A percentile compares a stretch with the other conserved stretches of the same genome.
Conservation (phyloP, 1,284 basidiomycete genomes). For the Sporisorium graminicola region DNA sequence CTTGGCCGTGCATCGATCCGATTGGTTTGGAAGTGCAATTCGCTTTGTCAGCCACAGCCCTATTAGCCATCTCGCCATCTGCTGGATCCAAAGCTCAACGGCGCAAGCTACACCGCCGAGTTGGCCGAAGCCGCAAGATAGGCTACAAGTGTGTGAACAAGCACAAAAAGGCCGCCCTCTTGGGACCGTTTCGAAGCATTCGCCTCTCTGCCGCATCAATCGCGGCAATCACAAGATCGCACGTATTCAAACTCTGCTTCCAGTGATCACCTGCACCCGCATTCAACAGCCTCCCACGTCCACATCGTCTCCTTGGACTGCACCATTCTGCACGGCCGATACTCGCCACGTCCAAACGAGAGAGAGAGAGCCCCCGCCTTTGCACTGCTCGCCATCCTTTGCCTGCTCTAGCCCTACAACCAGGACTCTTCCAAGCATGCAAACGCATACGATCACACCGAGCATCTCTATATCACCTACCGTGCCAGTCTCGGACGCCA, state of each 20-base stretch:
- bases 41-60: too few species aligned
- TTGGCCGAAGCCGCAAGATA: too few species aligned
- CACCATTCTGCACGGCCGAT: too few species aligned
- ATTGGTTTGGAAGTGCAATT: too few species aligned
- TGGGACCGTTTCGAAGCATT: neutral
- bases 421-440: neutral
- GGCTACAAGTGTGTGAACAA: neutral
- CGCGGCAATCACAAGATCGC: too few species aligned
- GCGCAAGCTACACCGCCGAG: neutral
- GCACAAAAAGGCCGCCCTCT: neutral
- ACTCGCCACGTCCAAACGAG: too few species aligned
- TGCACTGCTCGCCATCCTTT: neutral
- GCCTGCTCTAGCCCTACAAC: too few species aligned
- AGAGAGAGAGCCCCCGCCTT: too few species aligned
- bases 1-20: too few species aligned
- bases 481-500: constrained; percentile 43
- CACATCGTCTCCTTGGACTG: neutral
- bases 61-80: too few species aligned
- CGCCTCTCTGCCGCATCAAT: neutral
- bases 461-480: neutral
- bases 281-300: neutral
- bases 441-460: constrained; percentile 6
- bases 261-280: neutral
- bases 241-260: too few species aligned
- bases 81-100: neutral